Base-by-base conservation (phyloP, 352 stramenopile species). In the Phytophthora pinifolia region DNA sequence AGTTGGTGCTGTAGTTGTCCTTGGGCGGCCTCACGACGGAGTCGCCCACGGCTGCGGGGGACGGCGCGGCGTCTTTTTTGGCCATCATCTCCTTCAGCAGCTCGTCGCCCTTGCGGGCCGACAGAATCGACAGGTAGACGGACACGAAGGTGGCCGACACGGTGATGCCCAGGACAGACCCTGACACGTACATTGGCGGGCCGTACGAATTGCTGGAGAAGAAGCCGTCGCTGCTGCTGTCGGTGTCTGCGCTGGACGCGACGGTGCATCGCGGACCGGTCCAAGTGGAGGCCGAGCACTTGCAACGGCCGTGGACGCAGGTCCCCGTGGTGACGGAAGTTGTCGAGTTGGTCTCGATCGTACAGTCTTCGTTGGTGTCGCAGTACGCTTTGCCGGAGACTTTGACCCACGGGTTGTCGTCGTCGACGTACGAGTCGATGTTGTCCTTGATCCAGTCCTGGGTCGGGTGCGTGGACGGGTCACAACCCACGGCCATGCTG, bases 391-490 rank as follows among this genome's bases (percentile, higher is more conserved):
- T 79, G 4, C 81, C 81, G 1, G 56, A 47, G 2, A 92, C 81
- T 9, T 80, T 68, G 4, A 62, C 62, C 20, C 62, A 65, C 41
- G 58, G 49, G 57, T 92, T 92, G n/a, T 83, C 70, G 9, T 53
- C 44, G 38, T 91, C 76, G 13, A 67, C 51, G 62, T 89, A 91
- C 57, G 83, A 72, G 12, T 86, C 65, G 20, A 92, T 83, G 56
- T 92, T 74, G 37, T 77, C 77, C n/a, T 72, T 17, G 35, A 92
- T 92, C 75, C 78, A 92, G 44, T 88, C 41, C 13, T 65, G 60
- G 6, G 82, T 89, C 0, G 81, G 78, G 31, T 90, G 78, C 0
- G 64, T 79, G 4, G 35, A 29, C 1, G 80, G 80, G 48, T 90
- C 72, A 25, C 77, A 90, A 0, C 67, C 68, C 0, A 83, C 51